Evolutionary conservation across 2,329 filamentous ascomycete genomes (phyloP).

Genomic region (Colletotrichum liaoningense): DNA sequence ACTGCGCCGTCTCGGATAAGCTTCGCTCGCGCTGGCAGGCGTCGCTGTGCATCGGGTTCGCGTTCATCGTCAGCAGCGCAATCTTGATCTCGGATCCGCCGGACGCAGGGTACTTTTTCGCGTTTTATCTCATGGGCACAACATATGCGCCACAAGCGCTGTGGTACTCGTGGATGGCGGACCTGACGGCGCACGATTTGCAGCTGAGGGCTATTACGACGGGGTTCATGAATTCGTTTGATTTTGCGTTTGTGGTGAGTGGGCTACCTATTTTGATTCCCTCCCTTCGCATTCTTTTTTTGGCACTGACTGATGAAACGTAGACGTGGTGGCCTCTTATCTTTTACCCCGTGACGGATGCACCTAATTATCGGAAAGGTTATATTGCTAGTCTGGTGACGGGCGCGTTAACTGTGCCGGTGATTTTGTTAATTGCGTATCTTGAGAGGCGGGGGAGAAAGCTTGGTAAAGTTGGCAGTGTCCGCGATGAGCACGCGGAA

Average conservation of each 20-base stretch:
- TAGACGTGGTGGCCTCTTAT: constrained; percentile 52
- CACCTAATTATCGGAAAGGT: constrained; percentile 50
- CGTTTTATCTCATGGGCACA: constrained; percentile 56
- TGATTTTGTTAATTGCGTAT: constrained; percentile 50
- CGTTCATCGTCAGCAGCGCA: constrained; percentile 53
- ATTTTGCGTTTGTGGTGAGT: constrained; percentile 51
- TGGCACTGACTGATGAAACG: background rate
- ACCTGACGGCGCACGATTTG: constrained; percentile 51
- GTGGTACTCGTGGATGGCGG: constrained; percentile 60
- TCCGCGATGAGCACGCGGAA: background rate
- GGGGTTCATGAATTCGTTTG: constrained; percentile 56
- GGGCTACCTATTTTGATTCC: no score
- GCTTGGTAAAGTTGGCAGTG: constrained; percentile 5
- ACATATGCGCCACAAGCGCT: constrained; percentile 58
- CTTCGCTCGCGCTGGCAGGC: constrained; percentile 56
- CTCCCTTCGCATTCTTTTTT: no score
- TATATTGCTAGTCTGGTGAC: constrained; percentile 54
- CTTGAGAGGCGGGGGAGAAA: constrained; percentile 44
- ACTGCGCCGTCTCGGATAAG: constrained; percentile 54
- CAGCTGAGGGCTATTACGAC: constrained; percentile 57
- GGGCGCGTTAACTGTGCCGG: constrained; percentile 48
- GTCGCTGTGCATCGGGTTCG: constrained; percentile 53
- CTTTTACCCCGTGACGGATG: constrained; percentile 54
- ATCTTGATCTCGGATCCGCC: constrained; percentile 48
- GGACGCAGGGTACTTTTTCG: constrained; percentile 53